phyloP scores from a whole-genome alignment of 2,329 filamentous ascomycete genomes.

The Verruconis gallopava region DNA sequence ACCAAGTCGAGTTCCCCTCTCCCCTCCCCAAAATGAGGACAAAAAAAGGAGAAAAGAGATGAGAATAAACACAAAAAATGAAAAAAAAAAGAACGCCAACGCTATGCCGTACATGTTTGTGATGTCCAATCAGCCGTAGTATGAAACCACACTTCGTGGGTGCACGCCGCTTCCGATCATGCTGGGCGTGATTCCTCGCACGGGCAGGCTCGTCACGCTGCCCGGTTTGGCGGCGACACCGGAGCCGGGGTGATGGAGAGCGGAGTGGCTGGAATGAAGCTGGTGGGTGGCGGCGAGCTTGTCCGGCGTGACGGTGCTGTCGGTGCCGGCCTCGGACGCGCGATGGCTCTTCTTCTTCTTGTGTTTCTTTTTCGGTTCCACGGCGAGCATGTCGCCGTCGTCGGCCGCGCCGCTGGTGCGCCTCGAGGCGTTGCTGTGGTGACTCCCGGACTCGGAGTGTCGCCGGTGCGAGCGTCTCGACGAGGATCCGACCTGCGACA shows the following conservation, averaged over 20 bases:
- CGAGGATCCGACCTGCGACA: constrained; percentile 27
- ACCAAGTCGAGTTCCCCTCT: too few species aligned
- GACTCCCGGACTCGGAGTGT: neutral
- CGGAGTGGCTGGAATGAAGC: constrained; percentile 17
- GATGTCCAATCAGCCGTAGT: constrained; percentile 7
- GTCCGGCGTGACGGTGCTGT: constrained; percentile 16
- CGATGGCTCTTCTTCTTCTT: neutral
- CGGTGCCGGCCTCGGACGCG: constrained; percentile 15
- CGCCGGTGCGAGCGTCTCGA: constrained; percentile 2
- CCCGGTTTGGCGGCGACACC: too few species aligned
- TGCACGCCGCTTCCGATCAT: constrained; percentile 22
- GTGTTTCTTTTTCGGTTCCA: constrained; percentile 6
- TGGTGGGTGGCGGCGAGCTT: constrained; percentile 7
- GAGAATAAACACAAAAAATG: too few species aligned
- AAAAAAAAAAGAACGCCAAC: too few species aligned
- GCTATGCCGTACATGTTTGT: too few species aligned
- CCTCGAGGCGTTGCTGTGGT: constrained; percentile 1
- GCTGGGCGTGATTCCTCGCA: constrained; percentile 25
- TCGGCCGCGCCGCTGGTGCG: neutral
- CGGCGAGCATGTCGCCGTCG: constrained; percentile 12
- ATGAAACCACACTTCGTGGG: constrained; percentile 16
- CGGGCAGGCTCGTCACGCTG: constrained; percentile 21
- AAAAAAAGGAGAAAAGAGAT: too few species aligned
- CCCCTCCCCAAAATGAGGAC: too few species aligned
- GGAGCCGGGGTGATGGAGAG: too few species aligned